A percentile compares a stretch with the other conserved stretches of the same genome.
phyloP scores from a whole-genome alignment of 139 green algal genomes.

The Tetradesmus lagerheimii region DNA sequence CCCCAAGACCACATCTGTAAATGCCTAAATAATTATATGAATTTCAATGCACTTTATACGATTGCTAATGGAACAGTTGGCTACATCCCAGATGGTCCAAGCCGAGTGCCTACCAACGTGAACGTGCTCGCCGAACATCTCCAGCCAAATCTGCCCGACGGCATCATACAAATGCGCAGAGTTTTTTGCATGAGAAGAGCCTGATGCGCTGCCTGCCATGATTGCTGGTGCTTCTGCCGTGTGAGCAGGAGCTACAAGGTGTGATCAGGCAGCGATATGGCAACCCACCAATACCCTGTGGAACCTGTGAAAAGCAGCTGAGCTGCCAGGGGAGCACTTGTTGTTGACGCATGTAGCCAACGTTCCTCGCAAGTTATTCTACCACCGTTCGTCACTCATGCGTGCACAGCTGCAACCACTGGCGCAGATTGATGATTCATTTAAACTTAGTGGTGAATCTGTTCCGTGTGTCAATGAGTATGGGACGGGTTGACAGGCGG shows the following conservation, averaged over 20 bases:
- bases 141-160: conserved; percentile 34
- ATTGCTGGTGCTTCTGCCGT: too few species aligned
- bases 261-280: not conserved
- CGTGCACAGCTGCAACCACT: not conserved
- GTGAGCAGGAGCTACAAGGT: not conserved
- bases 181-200: not conserved
- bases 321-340: not conserved
- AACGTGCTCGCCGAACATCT: conserved; percentile 39
- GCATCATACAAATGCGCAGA: conserved; percentile 40
- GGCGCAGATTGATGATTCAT: not conserved
- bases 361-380: not conserved
- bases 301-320: not conserved
- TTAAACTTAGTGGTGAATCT: not conserved
- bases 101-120: conserved; percentile 27
- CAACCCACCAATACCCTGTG: not conserved
- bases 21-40: not conserved
- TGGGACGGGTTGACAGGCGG: not conserved
- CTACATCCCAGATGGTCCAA: too few species aligned
- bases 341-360: not conserved
- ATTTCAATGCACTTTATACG: not conserved
- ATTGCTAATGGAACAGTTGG: not conserved
- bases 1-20: not conserved
- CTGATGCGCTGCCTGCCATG: not conserved
- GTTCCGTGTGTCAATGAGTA: not conserved
- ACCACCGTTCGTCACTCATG: not conserved